phyloP scores from a whole-genome alignment of 371 early-diverging fungal genomes.

The Thermomucor indicae-seudaticae region DNA sequence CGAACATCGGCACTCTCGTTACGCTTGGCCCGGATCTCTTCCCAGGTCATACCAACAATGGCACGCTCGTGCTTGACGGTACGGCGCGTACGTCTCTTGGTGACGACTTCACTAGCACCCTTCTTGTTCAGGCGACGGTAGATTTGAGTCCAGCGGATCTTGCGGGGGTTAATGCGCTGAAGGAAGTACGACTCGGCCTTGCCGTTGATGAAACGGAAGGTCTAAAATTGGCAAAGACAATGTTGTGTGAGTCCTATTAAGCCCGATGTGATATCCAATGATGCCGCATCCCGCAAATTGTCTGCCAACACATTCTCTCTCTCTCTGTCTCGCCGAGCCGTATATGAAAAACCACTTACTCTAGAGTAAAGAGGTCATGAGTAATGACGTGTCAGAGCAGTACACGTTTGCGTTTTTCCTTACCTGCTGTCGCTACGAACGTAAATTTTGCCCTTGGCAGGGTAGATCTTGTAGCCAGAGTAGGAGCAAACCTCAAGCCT shows the following conservation, averaged over 20 bases:
- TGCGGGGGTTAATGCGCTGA: slow-evolving; percentile 95
- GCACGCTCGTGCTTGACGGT: slow-evolving; percentile 96
- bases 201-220: slow-evolving; percentile 94
- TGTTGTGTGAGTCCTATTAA: neutral
- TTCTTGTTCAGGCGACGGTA: slow-evolving; percentile 98
- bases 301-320: no score
- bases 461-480: slow-evolving; percentile 98
- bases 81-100: slow-evolving; percentile 95
- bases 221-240: slow-evolving; percentile 33
- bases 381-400: neutral
- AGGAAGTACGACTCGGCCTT: slow-evolving; percentile 95
- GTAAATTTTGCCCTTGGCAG: slow-evolving; percentile 92
- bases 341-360: slow-evolving; percentile 5
- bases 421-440: slow-evolving; percentile 87
- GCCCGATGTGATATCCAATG: no score
- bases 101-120: slow-evolving; percentile 93
- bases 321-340: neutral
- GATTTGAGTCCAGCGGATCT: slow-evolving; percentile 95
- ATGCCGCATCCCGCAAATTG: no score
- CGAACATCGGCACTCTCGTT: slow-evolving; percentile 93
- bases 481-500: slow-evolving; percentile 93
- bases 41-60: slow-evolving; percentile 92
- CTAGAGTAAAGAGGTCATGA: slow-evolving; percentile 1
- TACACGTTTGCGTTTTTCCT: neutral
- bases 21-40: slow-evolving; percentile 94